Conservation (phyloP, 331 rosid species). For the Dryas integrifolia region DNA sequence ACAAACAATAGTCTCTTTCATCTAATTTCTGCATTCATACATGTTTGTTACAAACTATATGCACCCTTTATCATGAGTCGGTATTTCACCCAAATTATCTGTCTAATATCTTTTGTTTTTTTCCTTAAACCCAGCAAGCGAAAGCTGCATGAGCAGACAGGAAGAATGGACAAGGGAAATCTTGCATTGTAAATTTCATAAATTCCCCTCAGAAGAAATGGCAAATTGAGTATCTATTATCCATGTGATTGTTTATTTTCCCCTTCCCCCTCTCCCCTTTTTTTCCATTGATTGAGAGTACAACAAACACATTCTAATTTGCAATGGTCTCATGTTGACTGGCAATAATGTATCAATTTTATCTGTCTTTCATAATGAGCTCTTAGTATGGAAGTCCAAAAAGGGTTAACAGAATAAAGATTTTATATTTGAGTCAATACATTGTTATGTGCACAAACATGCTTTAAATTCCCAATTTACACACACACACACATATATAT, state of each 20-base stretch:
- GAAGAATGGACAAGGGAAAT: slow-evolving; percentile 40
- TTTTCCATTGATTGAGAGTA: slow-evolving; percentile 5
- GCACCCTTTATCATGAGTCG: too few relatives aligned
- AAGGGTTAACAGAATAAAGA: background rate
- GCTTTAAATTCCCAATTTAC: background rate
- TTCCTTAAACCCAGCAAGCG: slow-evolving; percentile 49
- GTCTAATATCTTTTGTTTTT: background rate
- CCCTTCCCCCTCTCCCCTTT: background rate
- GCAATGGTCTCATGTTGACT: slow-evolving; percentile 2
- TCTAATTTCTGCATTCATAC: background rate
- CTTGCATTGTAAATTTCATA: slow-evolving; percentile 46
- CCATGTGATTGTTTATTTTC: slow-evolving; percentile 25
- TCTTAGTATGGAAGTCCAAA: background rate
- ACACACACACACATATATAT: too few relatives aligned
- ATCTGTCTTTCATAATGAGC: background rate
- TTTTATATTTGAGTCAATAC: background rate
- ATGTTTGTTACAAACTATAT: background rate
- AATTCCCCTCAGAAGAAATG: slow-evolving; percentile 37
- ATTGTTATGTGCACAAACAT: background rate
- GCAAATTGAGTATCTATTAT: slow-evolving; percentile 38
- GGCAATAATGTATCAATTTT: slow-evolving; percentile 15
- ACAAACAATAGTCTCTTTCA: background rate
- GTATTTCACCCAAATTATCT: background rate
- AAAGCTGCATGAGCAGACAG: slow-evolving; percentile 64
- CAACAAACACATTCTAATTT: slow-evolving; percentile 3